These are phyloP conservation scores for Drechslerella dactyloides DNA, from an alignment of 2,329 filamentous ascomycete species.

Conservation along the genomic window DNA sequence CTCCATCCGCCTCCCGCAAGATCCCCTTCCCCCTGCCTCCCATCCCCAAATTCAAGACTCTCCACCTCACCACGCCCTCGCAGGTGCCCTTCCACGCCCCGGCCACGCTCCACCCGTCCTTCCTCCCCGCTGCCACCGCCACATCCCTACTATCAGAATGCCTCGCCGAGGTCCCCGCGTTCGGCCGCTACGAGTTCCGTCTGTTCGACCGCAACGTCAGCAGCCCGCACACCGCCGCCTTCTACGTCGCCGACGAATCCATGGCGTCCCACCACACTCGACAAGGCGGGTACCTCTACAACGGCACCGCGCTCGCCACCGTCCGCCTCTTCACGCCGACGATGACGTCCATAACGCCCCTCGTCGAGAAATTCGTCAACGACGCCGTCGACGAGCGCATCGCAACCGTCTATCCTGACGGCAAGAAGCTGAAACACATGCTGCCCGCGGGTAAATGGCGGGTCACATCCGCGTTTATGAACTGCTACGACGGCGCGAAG, in stretches of 20 bases:
- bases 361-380: constrained; percentile 79
- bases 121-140: constrained; percentile 74
- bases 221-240: constrained; percentile 81
- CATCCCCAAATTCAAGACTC: constrained; percentile 74
- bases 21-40: constrained; percentile 62
- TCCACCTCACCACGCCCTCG: constrained; percentile 85
- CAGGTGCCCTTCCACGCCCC: constrained; percentile 78
- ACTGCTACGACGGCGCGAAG: constrained; percentile 82
- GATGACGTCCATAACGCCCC: constrained; percentile 71
- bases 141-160: constrained; percentile 77
- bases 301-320: constrained; percentile 69
- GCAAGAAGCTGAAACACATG: constrained; percentile 78
- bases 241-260: constrained; percentile 70
- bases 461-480: constrained; percentile 91
- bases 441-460: constrained; percentile 71
- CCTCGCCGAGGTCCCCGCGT: constrained; percentile 73
- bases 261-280: constrained; percentile 15
- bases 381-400: constrained; percentile 75
- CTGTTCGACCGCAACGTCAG: constrained; percentile 86
- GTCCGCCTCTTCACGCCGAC: constrained; percentile 76
- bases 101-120: constrained; percentile 91
- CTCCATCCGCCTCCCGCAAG: constrained; percentile 53
- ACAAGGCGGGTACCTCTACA: constrained; percentile 77
- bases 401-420: constrained; percentile 69
- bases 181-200: constrained; percentile 70